Percentiles rank a stretch among this genome's conserved stretches.
phyloP scores from a whole-genome alignment of 2,329 filamentous ascomycete species.

The Aspergillus sp. region DNA sequence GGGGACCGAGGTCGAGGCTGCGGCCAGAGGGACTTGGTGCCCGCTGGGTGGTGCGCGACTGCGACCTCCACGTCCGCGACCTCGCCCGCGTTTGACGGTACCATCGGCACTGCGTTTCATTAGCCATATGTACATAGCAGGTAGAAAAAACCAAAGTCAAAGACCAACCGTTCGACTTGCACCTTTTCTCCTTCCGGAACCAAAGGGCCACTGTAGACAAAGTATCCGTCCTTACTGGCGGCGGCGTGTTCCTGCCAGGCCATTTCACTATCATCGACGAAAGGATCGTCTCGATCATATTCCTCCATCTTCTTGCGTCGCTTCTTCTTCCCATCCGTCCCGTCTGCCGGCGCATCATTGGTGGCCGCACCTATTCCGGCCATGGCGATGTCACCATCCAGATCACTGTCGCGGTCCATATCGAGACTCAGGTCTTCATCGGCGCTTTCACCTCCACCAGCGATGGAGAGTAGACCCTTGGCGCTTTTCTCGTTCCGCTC shows the following conservation, averaged over 20 bases:
- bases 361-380: constrained; percentile 37
- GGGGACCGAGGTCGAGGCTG: constrained; percentile 57
- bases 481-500: constrained; percentile 64
- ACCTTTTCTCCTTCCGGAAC: constrained; percentile 78
- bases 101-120: constrained; percentile 55
- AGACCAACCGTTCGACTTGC: constrained; percentile 51
- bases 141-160: constrained; percentile 3
- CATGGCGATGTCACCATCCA: constrained; percentile 40
- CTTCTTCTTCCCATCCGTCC: constrained; percentile 65
- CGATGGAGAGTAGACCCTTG: constrained; percentile 53
- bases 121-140: constrained; percentile 10
- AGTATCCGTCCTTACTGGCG: constrained; percentile 91
- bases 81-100: constrained; percentile 56
- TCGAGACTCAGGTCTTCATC: constrained; percentile 80
- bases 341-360: constrained; percentile 45
- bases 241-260: constrained; percentile 94
- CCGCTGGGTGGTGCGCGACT: constrained; percentile 57
- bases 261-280: constrained; percentile 84
- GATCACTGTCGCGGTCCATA: constrained; percentile 61
- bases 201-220: constrained; percentile 90
- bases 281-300: constrained; percentile 60
- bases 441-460: constrained; percentile 56
- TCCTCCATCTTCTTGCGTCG: constrained; percentile 59
- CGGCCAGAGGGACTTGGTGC: constrained; percentile 62
- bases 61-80: constrained; percentile 46